Evolutionary conservation across 2,329 filamentous ascomycete genomes (phyloP), one percentile per base, ranked within the genome.

Genomic region (Trichoderma asperellum): DNA sequence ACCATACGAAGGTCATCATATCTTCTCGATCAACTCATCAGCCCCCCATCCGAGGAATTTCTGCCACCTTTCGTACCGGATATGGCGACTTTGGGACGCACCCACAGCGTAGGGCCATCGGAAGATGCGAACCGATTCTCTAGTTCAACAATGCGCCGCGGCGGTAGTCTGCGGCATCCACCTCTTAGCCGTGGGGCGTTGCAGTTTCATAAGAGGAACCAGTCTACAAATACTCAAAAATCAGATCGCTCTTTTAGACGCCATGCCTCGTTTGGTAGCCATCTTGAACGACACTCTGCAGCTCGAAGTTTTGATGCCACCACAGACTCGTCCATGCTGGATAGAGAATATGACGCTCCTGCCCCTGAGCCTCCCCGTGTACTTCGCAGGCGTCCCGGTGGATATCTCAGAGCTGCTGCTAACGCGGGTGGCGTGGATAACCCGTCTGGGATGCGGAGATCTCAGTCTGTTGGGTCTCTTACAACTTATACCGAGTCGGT

Each of bases 381-480:
- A 53, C 84, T 96, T 71, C 86, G 92, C 70, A 84, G 92, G 76
- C 86, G 90, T 16, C 92, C 92, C 7, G 92, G 92, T 59, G 92
- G 92, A 40, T 89, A 95, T 77, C 80, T 96, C 59, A 87, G 90
- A 71, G 90, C 89, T 18, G 90, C 87, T 47, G 86, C 85, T 21
- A 90, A 90, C 70, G 87, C 90, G 35, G 86, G 89, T 57, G 76
- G 79, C 10, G 5, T 59, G 16, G 43, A 32, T 12, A 52, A 37
- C n/a, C 63, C 52, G 11, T 75, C 80, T 16, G 79, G 81, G 1
- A 74, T 88, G 52, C 83, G 84, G 65, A 83, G 83, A 75, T 87
- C 88, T 18, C 84, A 82, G 49, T 90, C 88, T 14, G 84, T 86
- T 2, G 88, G 85, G 1, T 90, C 88, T 0, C 74, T 90, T 55